phyloP scores from a whole-genome alignment of 2,329 filamentous ascomycete species.

The Ustulina deusta region DNA sequence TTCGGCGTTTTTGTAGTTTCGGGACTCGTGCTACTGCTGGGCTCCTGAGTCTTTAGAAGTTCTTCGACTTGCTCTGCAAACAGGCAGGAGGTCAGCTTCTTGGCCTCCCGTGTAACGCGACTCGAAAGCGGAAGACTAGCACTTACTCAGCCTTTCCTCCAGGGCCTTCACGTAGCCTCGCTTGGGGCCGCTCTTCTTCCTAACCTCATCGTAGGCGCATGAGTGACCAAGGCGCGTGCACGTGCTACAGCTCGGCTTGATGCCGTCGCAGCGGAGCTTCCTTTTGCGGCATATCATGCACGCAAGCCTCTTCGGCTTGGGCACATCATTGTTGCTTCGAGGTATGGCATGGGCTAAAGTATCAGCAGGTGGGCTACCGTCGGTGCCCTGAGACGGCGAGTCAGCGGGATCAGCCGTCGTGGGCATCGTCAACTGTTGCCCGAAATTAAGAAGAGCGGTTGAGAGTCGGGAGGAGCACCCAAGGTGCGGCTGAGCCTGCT shows the following conservation, averaged over 20 bases:
- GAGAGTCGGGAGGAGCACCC: not conserved
- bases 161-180: slow-evolving; percentile 93
- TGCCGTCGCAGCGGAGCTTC: slow-evolving; percentile 90
- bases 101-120: not conserved
- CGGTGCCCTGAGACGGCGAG: slow-evolving; percentile 56
- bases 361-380: slow-evolving; percentile 54
- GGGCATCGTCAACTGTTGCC: slow-evolving; percentile 41
- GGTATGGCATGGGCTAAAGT: slow-evolving; percentile 52
- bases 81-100: slow-evolving; percentile 38
- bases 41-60: slow-evolving; percentile 83
- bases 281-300: slow-evolving; percentile 94
- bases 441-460: not conserved
- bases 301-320: slow-evolving; percentile 91
- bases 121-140: slow-evolving; percentile 11
- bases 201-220: slow-evolving; percentile 91
- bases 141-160: slow-evolving; percentile 89
- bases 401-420: slow-evolving; percentile 41
- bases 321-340: slow-evolving; percentile 68
- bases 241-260: slow-evolving; percentile 86
- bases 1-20: slow-evolving; percentile 54
- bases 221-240: slow-evolving; percentile 88
- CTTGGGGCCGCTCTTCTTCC: slow-evolving; percentile 95
- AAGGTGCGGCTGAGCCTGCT: slow-evolving; percentile 8
- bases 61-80: slow-evolving; percentile 89
- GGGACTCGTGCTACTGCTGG: slow-evolving; percentile 52